A percentile compares a stretch with the other conserved stretches of the same genome.
phyloP scores from a whole-genome alignment of 805 yeast species.

The Starmerella bombicola region DNA sequence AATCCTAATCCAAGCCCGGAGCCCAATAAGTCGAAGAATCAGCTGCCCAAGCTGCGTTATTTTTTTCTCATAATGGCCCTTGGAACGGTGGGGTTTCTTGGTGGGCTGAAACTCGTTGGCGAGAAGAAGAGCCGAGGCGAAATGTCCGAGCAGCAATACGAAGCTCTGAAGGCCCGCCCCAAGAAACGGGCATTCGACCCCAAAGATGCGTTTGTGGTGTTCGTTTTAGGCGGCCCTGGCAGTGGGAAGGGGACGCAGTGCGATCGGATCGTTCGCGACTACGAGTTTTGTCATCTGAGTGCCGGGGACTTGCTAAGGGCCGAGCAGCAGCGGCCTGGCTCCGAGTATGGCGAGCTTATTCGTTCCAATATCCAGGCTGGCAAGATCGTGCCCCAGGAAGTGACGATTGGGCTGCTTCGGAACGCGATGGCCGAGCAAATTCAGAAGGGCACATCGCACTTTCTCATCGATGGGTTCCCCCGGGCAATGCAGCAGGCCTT shows the following conservation, averaged over 20 bases:
- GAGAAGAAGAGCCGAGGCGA: slow-evolving; percentile 24
- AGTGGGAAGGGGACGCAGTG: slow-evolving; percentile 98
- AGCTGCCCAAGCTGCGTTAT: slow-evolving; percentile 28
- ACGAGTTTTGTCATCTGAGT: slow-evolving; percentile 71
- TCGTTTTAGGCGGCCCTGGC: slow-evolving; percentile 95
- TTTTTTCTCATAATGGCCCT: slow-evolving; percentile 26
- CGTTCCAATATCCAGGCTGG: slow-evolving; percentile 79
- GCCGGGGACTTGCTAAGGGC: slow-evolving; percentile 96
- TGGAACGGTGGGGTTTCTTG: slow-evolving; percentile 28
- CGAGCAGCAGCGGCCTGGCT: slow-evolving; percentile 73
- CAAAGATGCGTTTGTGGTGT: slow-evolving; percentile 64
- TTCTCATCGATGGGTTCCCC: slow-evolving; percentile 92
- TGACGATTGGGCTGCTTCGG: slow-evolving; percentile 71
- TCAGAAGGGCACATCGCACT: slow-evolving; percentile 43
- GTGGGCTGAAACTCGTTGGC: slow-evolving; percentile 22
- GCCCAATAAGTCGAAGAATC: slow-evolving; percentile 1
- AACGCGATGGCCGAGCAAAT: slow-evolving; percentile 52
- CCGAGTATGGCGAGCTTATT: slow-evolving; percentile 75
- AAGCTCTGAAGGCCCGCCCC: slow-evolving; percentile 27
- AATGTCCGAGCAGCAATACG: slow-evolving; percentile 29
- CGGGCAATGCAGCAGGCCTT: slow-evolving; percentile 96
- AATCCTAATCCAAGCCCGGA: too few species aligned
- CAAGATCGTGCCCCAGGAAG: slow-evolving; percentile 79
- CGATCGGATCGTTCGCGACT: slow-evolving; percentile 66
- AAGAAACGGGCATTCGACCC: slow-evolving; percentile 39